phyloP scores from a whole-genome alignment of 2,329 filamentous ascomycete species.

The Aureobasidium leucospermi region DNA sequence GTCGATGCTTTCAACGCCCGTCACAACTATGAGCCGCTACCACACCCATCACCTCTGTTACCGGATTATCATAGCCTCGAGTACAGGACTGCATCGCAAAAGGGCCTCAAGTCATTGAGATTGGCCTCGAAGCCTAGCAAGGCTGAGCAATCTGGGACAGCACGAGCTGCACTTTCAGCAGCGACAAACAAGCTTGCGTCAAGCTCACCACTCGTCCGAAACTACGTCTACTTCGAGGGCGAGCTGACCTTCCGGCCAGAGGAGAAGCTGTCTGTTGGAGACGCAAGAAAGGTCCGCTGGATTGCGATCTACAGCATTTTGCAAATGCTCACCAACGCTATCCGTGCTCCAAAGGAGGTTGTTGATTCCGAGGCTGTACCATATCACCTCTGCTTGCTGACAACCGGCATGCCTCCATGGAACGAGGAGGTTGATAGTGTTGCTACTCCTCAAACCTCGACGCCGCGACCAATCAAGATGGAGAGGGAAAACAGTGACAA shows the following conservation, averaged over 20 bases:
- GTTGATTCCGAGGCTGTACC: constrained; percentile 47
- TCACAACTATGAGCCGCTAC: constrained; percentile 53
- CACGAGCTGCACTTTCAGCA: constrained; percentile 45
- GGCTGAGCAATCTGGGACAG: constrained; percentile 42
- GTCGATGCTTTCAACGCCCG: constrained; percentile 59
- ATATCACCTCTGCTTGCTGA: constrained; percentile 52
- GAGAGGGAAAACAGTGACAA: background rate
- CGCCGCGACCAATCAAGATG: background rate
- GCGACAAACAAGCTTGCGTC: constrained; percentile 43
- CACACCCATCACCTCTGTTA: constrained; percentile 59
- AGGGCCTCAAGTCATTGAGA: constrained; percentile 29
- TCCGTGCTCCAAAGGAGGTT: constrained; percentile 54
- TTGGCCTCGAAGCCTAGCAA: constrained; percentile 32
- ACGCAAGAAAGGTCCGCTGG: constrained; percentile 73
- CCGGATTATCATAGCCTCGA: constrained; percentile 38
- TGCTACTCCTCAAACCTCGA: background rate
- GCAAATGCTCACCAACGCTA: constrained; percentile 63
- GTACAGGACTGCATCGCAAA: constrained; percentile 26
- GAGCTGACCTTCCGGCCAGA: constrained; percentile 49
- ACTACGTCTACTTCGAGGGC: constrained; percentile 65
- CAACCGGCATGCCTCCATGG: constrained; percentile 35
- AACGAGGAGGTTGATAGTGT: background rate
- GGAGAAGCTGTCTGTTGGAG: constrained; percentile 53
- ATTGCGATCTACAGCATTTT: constrained; percentile 66
- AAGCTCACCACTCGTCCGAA: constrained; percentile 50